Evolutionary conservation across 192 early-diverging fungal genomes (phyloP).

Genomic region (Radiomyces spectabilis): DNA sequence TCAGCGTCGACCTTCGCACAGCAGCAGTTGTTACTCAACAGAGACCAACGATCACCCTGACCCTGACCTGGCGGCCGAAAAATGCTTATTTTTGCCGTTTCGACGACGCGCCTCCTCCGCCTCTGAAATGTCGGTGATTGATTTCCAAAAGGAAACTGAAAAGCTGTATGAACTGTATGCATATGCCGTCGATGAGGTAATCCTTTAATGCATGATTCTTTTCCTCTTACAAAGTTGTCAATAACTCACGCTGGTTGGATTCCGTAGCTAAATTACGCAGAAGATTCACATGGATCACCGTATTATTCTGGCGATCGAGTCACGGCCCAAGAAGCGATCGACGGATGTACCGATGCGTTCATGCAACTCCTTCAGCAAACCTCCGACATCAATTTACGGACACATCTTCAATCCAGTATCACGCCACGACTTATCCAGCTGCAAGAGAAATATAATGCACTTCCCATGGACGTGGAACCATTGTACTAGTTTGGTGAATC

Average conservation of each 20-base stretch:
- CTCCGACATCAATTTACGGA: no score
- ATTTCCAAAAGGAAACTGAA: not conserved
- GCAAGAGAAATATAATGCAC: constrained; percentile 2
- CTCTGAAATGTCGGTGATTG: not conserved
- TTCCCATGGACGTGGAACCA: not conserved
- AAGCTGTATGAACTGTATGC: not conserved
- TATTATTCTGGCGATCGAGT: not conserved
- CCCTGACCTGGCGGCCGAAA: no score
- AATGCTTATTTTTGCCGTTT: no score
- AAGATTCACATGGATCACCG: not conserved
- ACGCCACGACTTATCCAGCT: no score
- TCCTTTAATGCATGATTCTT: no score
- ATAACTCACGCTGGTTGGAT: no score
- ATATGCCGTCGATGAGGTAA: constrained; percentile 2
- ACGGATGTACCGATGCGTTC: not conserved
- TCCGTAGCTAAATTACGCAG: constrained; percentile 4
- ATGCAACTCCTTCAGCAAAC: not conserved
- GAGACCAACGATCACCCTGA: no score
- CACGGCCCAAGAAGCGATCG: constrained; percentile 3
- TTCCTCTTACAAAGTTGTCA: no score
- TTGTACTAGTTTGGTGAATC: not conserved
- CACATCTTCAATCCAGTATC: no score
- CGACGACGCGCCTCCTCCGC: not conserved
- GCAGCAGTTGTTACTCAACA: not conserved
- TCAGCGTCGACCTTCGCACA: not conserved